Base-by-base conservation (phyloP, 78 protist genomes). In the Guillardia theta region DNA sequence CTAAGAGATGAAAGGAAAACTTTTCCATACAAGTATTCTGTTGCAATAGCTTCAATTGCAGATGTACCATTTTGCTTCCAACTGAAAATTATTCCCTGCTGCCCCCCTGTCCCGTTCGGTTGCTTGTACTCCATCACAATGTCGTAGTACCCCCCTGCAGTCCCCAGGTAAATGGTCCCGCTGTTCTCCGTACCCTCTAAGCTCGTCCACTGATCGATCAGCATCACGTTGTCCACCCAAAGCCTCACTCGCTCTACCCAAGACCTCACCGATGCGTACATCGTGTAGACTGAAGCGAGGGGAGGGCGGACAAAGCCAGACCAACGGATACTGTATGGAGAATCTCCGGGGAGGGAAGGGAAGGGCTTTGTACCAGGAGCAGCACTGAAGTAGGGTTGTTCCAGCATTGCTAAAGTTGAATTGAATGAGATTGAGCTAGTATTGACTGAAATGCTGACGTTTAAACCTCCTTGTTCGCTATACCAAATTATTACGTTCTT, bases 51-150 rank as follows among this genome's bases (percentile, higher is more conserved):
- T n/a, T n/a, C n/a, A n/a, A n/a, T n/a, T n/a, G n/a, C n/a, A n/a
- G n/a, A n/a, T n/a, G n/a, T n/a, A n/a, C n/a, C n/a, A n/a, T n/a
- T n/a, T n/a, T n/a, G n/a, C n/a, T n/a, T n/a, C n/a, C n/a, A n/a
- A n/a, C n/a, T n/a, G n/a, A n/a, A n/a, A n/a, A n/a, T n/a, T n/a
- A n/a, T n/a, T n/a, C 83, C 83, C 1, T 70, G 83, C 41, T 24
- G 46, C 36, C 3, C 41, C 36, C 83, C 37, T 27, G 90, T 43
- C 50, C 53, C 46, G 53, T 18, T 43, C 30, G 48, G 53, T n/a
- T 80, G 53, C 50, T 80, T 80, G 50, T 80, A 80, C 90, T 80
- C 90, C 90, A 80, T 33, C 48, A 44, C 48, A 10, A 80, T 30
- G 90, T 80, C 90, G 8, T 80, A 80, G 36, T n/a, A 80, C 41